phyloP scores from a whole-genome alignment of 2,329 filamentous ascomycete genomes.

The Nemania sp. region DNA sequence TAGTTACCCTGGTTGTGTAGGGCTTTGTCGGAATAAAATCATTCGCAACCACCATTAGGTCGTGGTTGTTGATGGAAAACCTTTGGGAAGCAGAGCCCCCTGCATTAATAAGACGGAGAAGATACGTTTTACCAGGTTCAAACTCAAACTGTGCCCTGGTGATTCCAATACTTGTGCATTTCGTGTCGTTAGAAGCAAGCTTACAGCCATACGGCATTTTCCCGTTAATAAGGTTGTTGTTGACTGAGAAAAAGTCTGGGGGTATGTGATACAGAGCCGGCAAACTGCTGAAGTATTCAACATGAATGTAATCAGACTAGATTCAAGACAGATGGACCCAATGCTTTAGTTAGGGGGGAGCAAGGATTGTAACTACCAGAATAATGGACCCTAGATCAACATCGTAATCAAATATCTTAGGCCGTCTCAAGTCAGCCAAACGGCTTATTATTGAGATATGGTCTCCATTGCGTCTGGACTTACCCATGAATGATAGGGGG shows the following conservation, averaged over 20 bases:
- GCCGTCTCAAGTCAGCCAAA: too few species aligned
- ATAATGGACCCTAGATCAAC: too few species aligned
- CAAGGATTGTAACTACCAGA: too few species aligned
- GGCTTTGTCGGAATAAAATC: slow-evolving; percentile 60
- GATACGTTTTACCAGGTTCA: background rate
- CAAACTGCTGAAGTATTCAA: background rate
- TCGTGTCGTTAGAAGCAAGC: background rate
- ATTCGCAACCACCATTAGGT: slow-evolving; percentile 54
- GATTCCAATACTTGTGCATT: background rate
- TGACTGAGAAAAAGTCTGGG: too few species aligned
- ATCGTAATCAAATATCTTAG: too few species aligned
- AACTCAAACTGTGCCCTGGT: background rate
- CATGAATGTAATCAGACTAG: background rate
- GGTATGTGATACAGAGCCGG: background rate
- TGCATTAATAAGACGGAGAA: background rate
- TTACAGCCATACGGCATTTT: background rate
- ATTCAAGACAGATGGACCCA: too few species aligned
- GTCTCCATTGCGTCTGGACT: background rate
- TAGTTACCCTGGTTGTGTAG: slow-evolving; percentile 50
- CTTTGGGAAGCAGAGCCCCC: slow-evolving; percentile 23
- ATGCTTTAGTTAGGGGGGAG: too few species aligned
- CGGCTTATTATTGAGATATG: too few species aligned
- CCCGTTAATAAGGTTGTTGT: background rate
- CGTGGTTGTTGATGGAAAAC: slow-evolving; percentile 57
- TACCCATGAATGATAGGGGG: slow-evolving; percentile 60